These are phyloP conservation scores for Ophiostoma angusticollis DNA, from an alignment of 2,329 filamentous ascomycete genomes.

Conservation along the genomic window DNA sequence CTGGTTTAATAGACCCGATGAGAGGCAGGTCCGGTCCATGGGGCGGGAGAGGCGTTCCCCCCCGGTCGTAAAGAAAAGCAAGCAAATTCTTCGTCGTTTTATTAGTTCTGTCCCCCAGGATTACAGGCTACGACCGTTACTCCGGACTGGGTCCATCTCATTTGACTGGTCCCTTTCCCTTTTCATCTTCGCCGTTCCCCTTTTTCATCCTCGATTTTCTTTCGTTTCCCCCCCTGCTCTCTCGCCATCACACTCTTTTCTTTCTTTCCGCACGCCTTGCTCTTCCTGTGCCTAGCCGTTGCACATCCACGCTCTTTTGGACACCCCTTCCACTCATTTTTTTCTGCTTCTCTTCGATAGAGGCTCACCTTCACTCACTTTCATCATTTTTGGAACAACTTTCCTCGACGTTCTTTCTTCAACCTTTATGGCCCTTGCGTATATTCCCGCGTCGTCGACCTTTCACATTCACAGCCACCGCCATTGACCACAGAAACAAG, in stretches of 20 bases:
- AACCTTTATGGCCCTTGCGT: neutral
- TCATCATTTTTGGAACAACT: neutral
- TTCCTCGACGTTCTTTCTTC: neutral
- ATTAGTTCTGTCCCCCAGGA: neutral
- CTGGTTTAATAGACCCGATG: no score
- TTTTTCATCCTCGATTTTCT: slow-evolving; percentile 1
- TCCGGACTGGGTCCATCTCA: no score
- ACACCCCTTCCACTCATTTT: neutral
- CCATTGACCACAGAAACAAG: no score
- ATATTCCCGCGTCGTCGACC: no score
- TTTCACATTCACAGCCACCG: no score
- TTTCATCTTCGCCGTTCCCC: slow-evolving; percentile 1
- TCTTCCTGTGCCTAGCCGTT: neutral
- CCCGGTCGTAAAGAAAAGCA: no score
- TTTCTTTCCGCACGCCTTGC: neutral
- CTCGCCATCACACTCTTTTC: neutral
- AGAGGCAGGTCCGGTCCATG: no score
- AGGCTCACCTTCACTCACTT: slow-evolving; percentile 2
- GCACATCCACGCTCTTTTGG: no score
- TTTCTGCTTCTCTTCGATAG: neutral
- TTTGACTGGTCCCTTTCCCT: slow-evolving; percentile 6
- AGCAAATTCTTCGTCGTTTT: neutral
- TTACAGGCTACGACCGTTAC: no score
- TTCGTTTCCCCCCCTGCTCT: slow-evolving; percentile 1
- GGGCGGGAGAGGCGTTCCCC: no score